Evolutionary conservation across 2,329 filamentous ascomycete genomes (phyloP), one percentile per base, ranked within the genome.

Genomic region (Orbilia blumenaviensis): DNA sequence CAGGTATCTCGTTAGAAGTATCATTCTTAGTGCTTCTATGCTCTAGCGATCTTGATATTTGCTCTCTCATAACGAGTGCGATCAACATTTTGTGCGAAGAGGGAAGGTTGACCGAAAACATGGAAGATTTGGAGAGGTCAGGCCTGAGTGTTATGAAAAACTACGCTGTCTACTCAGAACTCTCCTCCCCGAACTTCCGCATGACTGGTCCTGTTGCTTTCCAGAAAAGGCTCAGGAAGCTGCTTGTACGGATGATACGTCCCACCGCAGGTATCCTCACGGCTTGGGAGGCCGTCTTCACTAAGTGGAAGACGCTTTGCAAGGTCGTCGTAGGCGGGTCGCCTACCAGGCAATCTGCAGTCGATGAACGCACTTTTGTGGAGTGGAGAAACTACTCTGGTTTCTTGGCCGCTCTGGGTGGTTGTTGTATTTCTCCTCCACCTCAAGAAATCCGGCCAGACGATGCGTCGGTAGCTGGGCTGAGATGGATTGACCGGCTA

Each of bases 331-430:
- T 80, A 25, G 68, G 50, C 62, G 77, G 63, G 8, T 58, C 60
- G 21, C 61, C 54, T 18, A 27, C 52, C 14, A 36, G 64, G 44
- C 73, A 68, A 38, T 87, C 89, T 21, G 82, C 82, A 6, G 82
- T 89, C 16, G 86, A 89, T 36, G 89, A 90, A 77, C 86, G 83
- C 73, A 84, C 84, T 2, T 82, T 90, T 12, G 85, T 87, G 0
- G 88, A 91, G 79, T 91, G 89, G 89, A 86, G 89, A 38, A 91
- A 91, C 78, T 87, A 89, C 79, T 90, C 89, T 0, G 89, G 89
- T 0, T 90, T 91, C 78, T 84, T 91, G 9, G 89, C 89, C 3
- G 90, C 89, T 0, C 82, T 91, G 3, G 89, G 89, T 12, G 89
- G 89, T 1, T 86, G 89, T 64, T 91, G 89, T 81, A 88, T 88